Evolutionary conservation across 495 filamentous ascomycete species (phyloP), one percentile per base, ranked within the genome.

Genomic region (Schizothecium vesticola): DNA sequence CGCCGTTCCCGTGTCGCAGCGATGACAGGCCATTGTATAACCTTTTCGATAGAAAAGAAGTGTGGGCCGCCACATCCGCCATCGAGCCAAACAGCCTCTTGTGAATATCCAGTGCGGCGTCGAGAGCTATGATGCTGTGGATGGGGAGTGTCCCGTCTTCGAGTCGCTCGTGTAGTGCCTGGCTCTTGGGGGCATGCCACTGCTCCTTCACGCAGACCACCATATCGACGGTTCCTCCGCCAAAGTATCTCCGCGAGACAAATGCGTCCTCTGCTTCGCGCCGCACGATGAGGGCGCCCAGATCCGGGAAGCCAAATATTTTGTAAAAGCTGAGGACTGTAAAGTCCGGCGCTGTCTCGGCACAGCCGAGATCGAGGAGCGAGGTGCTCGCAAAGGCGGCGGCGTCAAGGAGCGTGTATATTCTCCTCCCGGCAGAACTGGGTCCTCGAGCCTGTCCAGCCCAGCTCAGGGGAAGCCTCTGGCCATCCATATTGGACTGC

Each of bases 401-500:
- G n/a, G 92, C 94, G 79, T 98, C 94, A n/a, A 97, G 84, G 56
- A 98, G 76, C 0, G 91, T 91, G 73, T 91, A 97, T 8, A 82
- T 78, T 19, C 73, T 74, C 1, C 3, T 75, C 58, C 63, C 12
- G 1, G 36, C n/a, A 11, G 33, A 2, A 0, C 25, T 11, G 2
- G 28, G 66, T 71, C 61, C 71, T 31, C 89, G 85, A 21, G 92
- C 67, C 33, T 80, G 73, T 33, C 81, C 70, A 28, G 87, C 84
- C 94, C 94, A 98, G 2, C 79, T 75, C 19, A 90, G 75, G 10
- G 93, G 92, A 57, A 91, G 81, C 13, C 92, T 86, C 13, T 86
- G 84, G n/a, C 94, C 94, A 68, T 94, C 91, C 89, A 97, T 89
- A 74, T 98, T 97, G 19, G 94, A 97, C 73, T 98, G 94, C 3